A percentile compares a stretch with the other conserved stretches of the same genome.
phyloP scores from a whole-genome alignment of 2,329 filamentous ascomycete species.

The Albifimbria verrucaria region DNA sequence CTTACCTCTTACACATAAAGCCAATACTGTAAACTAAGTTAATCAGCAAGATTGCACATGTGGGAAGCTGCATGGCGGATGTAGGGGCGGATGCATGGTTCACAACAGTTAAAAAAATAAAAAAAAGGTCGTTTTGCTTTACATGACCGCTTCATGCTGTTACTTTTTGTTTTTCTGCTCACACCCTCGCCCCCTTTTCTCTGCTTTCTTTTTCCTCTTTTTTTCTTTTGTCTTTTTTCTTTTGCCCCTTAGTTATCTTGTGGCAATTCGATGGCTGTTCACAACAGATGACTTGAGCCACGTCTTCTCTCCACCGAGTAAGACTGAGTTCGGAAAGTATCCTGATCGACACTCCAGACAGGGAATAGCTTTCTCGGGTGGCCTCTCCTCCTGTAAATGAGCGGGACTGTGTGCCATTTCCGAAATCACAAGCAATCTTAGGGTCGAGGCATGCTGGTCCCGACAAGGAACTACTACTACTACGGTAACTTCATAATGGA shows the following conservation, averaged over 20 bases:
- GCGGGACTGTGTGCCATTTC: too few species aligned
- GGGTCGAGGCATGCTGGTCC: too few species aligned
- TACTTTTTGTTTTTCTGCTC: too few species aligned
- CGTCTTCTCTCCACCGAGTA: background rate
- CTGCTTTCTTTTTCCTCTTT: background rate
- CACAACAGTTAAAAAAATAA: too few species aligned
- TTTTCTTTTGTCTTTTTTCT: background rate
- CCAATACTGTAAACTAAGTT: background rate
- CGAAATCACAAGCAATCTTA: too few species aligned
- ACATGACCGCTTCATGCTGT: too few species aligned
- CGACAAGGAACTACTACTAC: too few species aligned
- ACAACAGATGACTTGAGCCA: background rate
- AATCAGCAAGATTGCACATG: background rate
- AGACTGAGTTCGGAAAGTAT: background rate
- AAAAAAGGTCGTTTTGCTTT: too few species aligned
- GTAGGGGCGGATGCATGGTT: background rate
- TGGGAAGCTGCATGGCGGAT: background rate
- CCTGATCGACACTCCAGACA: too few species aligned
- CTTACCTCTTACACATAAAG: background rate
- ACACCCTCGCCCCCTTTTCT: background rate
- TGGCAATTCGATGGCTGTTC: background rate
- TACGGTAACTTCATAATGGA: too few species aligned
- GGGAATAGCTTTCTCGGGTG: too few species aligned
- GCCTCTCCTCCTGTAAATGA: too few species aligned
- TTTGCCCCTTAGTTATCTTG: background rate